phyloP scores from a whole-genome alignment of 371 early-diverging fungal genomes.

The Nematocida sp. region DNA sequence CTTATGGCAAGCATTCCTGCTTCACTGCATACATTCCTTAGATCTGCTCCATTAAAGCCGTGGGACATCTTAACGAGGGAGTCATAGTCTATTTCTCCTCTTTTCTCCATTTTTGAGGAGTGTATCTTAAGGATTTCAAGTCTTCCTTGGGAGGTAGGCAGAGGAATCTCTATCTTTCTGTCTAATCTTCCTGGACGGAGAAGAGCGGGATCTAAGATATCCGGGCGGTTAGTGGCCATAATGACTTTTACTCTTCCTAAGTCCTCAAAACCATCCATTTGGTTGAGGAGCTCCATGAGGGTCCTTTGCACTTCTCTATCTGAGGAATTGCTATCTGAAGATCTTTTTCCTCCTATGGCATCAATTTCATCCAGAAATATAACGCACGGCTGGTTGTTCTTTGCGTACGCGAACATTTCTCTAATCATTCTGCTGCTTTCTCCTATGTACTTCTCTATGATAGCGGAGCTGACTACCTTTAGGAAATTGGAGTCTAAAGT shows the following conservation, averaged over 20 bases:
- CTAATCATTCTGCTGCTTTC: constrained; percentile 89
- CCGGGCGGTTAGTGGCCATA: constrained; percentile 98
- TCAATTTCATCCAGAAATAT: constrained; percentile 99
- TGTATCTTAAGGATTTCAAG: constrained; percentile 95
- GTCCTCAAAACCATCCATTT: constrained; percentile 98
- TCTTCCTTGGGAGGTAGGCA: constrained; percentile 82
- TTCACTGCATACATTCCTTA: constrained; percentile 97
- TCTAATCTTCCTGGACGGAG: constrained; percentile 94
- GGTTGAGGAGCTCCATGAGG: constrained; percentile 96
- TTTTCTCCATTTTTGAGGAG: constrained; percentile 80
- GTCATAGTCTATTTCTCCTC: constrained; percentile 85
- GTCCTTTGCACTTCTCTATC: constrained; percentile 99
- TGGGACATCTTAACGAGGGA: constrained; percentile 91
- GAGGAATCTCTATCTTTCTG: constrained; percentile 94
- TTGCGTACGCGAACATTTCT: constrained; percentile 98
- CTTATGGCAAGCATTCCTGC: constrained; percentile 99
- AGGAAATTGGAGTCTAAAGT: constrained; percentile 90
- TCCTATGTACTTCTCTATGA: constrained; percentile 98
- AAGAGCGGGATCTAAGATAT: constrained; percentile 94
- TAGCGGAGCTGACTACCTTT: constrained; percentile 87
- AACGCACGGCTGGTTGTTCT: constrained; percentile 96
- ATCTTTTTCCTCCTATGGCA: constrained; percentile 97
- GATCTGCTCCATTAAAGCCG: constrained; percentile 97
- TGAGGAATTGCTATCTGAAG: constrained; percentile 93
- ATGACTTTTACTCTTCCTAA: constrained; percentile 94